Evolutionary conservation across 495 filamentous ascomycete species (phyloP), one percentile per base, ranked within the genome.

Genomic region (Articulospora tetracladia): DNA sequence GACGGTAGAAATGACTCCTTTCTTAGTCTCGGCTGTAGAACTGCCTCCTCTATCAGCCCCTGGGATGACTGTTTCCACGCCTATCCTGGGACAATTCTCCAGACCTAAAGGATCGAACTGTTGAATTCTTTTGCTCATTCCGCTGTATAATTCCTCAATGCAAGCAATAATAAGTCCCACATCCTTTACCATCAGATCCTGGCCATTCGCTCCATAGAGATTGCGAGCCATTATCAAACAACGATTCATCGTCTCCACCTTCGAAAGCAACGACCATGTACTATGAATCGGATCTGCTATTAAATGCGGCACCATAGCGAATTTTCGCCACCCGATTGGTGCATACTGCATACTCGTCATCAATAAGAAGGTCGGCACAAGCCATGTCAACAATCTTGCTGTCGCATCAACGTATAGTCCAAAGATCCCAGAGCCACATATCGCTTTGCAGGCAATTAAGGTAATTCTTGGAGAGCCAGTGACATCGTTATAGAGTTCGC

Each of bases 291-390:
- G 56, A 44, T 58, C 30, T 3, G 25, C 44, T 12, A 58, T 34
- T 3, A 58, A 11, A 13, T 58, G 56, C 15, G 49, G n/a, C 19
- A 58, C 20, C 27, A 30, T 24, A 20, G 49, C 22, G 19, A 51
- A 3, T 13, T 25, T 20, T 1, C 17, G 7, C 25, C 27, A 22
- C 11, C 25, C 25, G 4, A 58, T 11, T n/a, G 56, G 56, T 20
- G 23, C 44, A 52, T 51, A 58, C 51, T 50, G 56, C 17, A 58
- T 34, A 23, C 49, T 41, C 1, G 56, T 41, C 10, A 58, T 8
- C 20, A 56, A 20, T 10, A 56, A 15, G 2, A 46, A n/a, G 15
- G 36, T 30, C 15, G 53, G 53, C 3, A 44, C 8, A 23, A 56
- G 25, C 53, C 53, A 56, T 25, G 53, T 56, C 8, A 46, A 6